Evolutionary conservation across 176 grass and related monocot genomes (phyloP).

Genomic region (Paspalum notatum): DNA sequence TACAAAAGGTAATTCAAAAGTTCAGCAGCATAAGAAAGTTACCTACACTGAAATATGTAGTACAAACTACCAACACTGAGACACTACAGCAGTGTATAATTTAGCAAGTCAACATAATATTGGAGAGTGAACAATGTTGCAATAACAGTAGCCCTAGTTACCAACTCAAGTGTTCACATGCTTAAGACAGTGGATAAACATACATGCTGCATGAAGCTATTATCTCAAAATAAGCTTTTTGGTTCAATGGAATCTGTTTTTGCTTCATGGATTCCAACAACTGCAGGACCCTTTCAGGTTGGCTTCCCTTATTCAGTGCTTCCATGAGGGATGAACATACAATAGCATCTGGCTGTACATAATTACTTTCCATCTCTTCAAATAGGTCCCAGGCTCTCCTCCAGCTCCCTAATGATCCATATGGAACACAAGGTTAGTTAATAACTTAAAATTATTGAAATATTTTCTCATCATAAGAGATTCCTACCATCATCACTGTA

Average conservation of each 20-base stretch:
- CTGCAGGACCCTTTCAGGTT: constrained; percentile 73
- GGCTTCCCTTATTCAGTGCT: constrained; percentile 71
- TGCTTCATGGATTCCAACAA: constrained; percentile 78
- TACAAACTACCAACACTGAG: background rate
- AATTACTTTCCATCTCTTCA: constrained; percentile 74
- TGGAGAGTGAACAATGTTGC: constrained; percentile 12
- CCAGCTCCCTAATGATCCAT: constrained; percentile 68
- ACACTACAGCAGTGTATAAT: constrained; percentile 1
- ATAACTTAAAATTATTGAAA: constrained; percentile 30
- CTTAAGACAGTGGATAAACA: constrained; percentile 44
- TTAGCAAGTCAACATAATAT: constrained; percentile 3
- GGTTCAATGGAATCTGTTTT: constrained; percentile 71
- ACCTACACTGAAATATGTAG: constrained; percentile 5
- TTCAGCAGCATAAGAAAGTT: background rate
- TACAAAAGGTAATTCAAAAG: constrained; percentile 18
- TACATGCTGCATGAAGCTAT: constrained; percentile 93
- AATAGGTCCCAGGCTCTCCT: constrained; percentile 72
- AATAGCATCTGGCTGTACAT: constrained; percentile 67
- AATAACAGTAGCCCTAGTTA: constrained; percentile 22
- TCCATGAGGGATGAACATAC: constrained; percentile 82
- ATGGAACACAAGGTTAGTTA: constrained; percentile 48
- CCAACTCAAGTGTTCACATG: constrained; percentile 21
- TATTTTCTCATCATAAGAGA: constrained; percentile 25
- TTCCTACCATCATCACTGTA: constrained; percentile 73
- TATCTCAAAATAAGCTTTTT: constrained; percentile 75